phyloP scores from a whole-genome alignment of 2,329 filamentous ascomycete genomes.

The Fusarium fujikuroi region DNA sequence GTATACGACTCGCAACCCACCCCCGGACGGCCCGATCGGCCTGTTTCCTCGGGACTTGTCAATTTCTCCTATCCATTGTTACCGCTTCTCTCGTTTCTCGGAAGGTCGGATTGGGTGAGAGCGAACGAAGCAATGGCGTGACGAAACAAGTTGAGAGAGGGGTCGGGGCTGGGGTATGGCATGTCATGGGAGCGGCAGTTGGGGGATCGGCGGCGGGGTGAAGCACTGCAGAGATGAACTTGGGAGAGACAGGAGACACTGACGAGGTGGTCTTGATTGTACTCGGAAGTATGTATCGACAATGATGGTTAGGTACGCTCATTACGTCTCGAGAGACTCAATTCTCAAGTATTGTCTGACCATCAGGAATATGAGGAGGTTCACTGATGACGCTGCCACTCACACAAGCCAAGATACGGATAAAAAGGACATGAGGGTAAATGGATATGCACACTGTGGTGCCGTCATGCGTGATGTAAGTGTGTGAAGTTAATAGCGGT shows the following conservation, averaged over 20 bases:
- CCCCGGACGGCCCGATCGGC: slow-evolving; percentile 2
- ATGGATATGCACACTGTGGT: slow-evolving; percentile 6
- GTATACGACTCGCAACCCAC: neutral
- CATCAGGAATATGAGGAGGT: neutral
- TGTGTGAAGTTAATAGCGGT: neutral
- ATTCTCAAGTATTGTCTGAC: neutral
- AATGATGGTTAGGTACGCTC: neutral
- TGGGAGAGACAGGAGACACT: neutral
- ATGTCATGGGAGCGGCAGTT: slow-evolving; percentile 18
- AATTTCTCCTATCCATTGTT: neutral
- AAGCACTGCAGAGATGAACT: neutral
- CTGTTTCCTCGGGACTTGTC: slow-evolving; percentile 5
- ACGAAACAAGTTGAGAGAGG: neutral
- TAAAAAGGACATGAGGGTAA: neutral
- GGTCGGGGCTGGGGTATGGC: slow-evolving; percentile 7
- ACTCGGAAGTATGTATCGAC: neutral
- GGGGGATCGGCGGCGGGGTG: slow-evolving; percentile 19
- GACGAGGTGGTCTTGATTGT: neutral
- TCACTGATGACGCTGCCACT: neutral
- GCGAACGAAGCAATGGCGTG: slow-evolving; percentile 4
- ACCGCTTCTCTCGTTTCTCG: neutral
- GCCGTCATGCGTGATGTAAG: slow-evolving; percentile 7
- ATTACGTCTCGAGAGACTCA: neutral
- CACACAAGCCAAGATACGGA: neutral
- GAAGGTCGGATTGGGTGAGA: neutral